Evolutionary conservation across 2,329 filamentous ascomycete species (phyloP).

Genomic region (Cercospora sp.): DNA sequence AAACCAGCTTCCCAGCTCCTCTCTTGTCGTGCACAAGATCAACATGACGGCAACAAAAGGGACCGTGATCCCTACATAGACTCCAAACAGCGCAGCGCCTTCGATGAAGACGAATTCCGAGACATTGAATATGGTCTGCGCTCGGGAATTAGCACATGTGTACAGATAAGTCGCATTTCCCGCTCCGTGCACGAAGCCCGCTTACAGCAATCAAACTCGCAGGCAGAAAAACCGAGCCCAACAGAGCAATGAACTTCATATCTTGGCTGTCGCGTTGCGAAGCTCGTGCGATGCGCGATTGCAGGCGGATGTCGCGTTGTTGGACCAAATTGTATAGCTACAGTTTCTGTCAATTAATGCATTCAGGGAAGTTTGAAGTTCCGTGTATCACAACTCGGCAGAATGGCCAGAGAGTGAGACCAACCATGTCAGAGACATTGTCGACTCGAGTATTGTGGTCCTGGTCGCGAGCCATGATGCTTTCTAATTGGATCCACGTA

Average conservation of each 20-base stretch:
- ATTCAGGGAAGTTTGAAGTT: too few species aligned
- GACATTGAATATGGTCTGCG: conserved; percentile 25
- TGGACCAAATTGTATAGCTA: conserved; percentile 25
- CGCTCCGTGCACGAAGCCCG: not conserved
- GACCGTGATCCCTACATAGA: conserved; percentile 25
- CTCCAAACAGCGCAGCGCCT: conserved; percentile 22
- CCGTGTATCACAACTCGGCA: not conserved
- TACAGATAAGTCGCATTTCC: not conserved
- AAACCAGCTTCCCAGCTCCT: not conserved
- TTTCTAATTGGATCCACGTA: not conserved
- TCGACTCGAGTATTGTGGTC: not conserved
- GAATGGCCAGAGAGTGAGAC: not conserved
- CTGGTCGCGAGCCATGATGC: not conserved
- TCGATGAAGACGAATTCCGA: conserved; percentile 23
- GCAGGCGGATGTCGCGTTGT: conserved; percentile 24
- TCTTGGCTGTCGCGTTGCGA: conserved; percentile 28
- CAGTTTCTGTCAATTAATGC: conserved; percentile 16
- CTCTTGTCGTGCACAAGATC: not conserved
- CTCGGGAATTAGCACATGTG: conserved; percentile 19
- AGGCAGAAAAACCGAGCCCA: conserved; percentile 29
- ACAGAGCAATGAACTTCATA: conserved; percentile 29
- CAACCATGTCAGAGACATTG: not conserved
- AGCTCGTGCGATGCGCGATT: conserved; percentile 23
- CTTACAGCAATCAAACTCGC: conserved; percentile 15
- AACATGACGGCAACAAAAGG: not conserved